A percentile compares a stretch with the other conserved stretches of the same genome.
Conservation (phyloP, 768 basidiomycete species). For the Boletus fagicola region DNA sequence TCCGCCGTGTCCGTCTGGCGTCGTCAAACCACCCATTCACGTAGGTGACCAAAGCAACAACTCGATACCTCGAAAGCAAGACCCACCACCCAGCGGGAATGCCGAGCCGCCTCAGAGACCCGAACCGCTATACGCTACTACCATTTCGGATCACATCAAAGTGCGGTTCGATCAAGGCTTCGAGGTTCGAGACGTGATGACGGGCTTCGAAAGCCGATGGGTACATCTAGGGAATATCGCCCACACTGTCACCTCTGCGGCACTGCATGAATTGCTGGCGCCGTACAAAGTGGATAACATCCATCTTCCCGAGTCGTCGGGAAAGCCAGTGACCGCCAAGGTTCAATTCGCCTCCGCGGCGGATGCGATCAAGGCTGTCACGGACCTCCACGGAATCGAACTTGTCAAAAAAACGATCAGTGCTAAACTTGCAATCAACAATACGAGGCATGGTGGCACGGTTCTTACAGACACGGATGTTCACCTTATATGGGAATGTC, state of each 20-base stretch:
- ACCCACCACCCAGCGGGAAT: slow-evolving; percentile 1
- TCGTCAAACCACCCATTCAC: not conserved
- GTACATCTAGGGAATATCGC: slow-evolving; percentile 55
- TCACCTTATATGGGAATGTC: slow-evolving; percentile 58
- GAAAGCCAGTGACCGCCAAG: slow-evolving; percentile 33
- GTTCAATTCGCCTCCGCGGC: slow-evolving; percentile 48
- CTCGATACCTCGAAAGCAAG: not conserved
- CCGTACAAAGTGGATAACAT: slow-evolving; percentile 45
- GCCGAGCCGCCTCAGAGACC: slow-evolving; percentile 9
- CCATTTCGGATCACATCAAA: slow-evolving; percentile 52
- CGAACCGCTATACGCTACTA: slow-evolving; percentile 29
- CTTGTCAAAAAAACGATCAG: slow-evolving; percentile 41
- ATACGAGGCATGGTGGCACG: slow-evolving; percentile 35
- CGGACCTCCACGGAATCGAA: slow-evolving; percentile 46
- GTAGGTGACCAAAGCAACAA: not conserved
- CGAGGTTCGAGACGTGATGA: slow-evolving; percentile 51
- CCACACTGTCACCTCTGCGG: slow-evolving; percentile 27
- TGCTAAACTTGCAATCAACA: slow-evolving; percentile 45
- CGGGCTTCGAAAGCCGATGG: slow-evolving; percentile 70
- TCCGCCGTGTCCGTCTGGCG: not conserved
- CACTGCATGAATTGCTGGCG: slow-evolving; percentile 39
- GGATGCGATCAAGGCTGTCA: slow-evolving; percentile 53
- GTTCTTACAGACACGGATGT: slow-evolving; percentile 54
- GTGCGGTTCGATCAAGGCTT: slow-evolving; percentile 63
- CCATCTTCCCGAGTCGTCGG: slow-evolving; percentile 27